Base-by-base conservation (phyloP, 176 grass and related monocot genomes). In the Musa beccarii region DNA sequence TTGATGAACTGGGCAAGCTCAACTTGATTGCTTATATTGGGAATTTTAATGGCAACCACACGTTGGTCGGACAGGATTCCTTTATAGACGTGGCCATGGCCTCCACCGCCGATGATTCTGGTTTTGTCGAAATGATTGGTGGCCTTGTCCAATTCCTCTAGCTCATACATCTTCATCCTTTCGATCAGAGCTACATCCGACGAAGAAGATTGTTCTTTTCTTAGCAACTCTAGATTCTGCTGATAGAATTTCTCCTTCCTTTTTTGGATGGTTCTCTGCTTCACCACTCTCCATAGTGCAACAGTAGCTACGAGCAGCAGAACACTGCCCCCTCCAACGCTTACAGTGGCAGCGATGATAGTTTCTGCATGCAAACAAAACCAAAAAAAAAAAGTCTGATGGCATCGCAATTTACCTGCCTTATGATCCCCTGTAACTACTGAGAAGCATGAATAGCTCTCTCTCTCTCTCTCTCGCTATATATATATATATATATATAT, bases 161-260 rank as follows among this genome's bases (percentile, higher is more conserved):
- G 69, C 2, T 6, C 55, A 59, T 77, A 86, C 4, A 86, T 71
- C 0, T 1, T 83, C 80, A 86, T 89, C 51, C 3, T 79, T 57
- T 86, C 69, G 21, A 79, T 73, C 50, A 86, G 64, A 66, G 11
- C n/a, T 15, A 11, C 64, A 15, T 66, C 20, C 20, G 64, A 66
- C 15, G 19, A 43, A 43, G 16, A 66, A 12, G 20, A 25, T 26
- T 66, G 64, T 2, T 66, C 64, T 66, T 28, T 28, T 28, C 25
- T 23, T 29, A 66, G 25, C 8, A 66, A 21, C 25, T 66, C 25
- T 1, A 28, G 25, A 14, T 66, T 66, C n/a, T 21, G 8, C n/a
- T 15, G 64, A 23, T 25, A 66, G 64, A 11, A 66, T 14, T 66
- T 66, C 11, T 29, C 17, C n/a, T 66, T 66, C 25, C 64, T 66